phyloP scores from a whole-genome alignment of 176 grass and related monocot genomes.

The Chrysopogon serrulatus region DNA sequence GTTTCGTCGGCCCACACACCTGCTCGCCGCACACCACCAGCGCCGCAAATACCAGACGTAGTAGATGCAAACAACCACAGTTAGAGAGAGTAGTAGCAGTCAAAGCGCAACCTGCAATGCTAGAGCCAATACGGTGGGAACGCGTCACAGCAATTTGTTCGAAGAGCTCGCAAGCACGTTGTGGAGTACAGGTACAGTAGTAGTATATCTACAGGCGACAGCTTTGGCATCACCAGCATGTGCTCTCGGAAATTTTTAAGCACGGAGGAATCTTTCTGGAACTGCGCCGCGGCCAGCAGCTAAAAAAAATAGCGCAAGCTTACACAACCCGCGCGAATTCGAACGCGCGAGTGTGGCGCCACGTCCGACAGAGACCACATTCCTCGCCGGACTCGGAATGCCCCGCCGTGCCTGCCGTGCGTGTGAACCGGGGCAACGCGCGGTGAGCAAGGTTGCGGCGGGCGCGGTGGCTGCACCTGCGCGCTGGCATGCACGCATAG shows the following conservation, averaged over 20 bases:
- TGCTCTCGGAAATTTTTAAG: background rate
- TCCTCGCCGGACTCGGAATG: background rate
- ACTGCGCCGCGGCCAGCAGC: background rate
- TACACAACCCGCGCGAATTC: background rate
- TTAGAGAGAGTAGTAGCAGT: no score
- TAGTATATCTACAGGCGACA: background rate
- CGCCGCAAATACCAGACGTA: no score
- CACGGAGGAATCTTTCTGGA: slow-evolving; percentile 20
- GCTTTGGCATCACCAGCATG: background rate
- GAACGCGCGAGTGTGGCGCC: background rate
- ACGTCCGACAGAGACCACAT: background rate
- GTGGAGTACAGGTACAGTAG: no score
- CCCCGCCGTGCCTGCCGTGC: background rate
- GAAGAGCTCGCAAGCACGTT: background rate
- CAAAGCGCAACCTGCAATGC: no score
- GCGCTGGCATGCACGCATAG: background rate
- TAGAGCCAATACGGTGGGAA: no score
- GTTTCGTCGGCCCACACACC: background rate
- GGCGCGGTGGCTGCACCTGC: background rate
- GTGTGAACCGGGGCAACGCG: slow-evolving; percentile 6
- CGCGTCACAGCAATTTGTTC: background rate
- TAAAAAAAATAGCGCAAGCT: background rate
- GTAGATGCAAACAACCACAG: no score
- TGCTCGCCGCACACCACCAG: no score
- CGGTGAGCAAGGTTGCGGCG: background rate